A percentile compares a stretch with the other conserved stretches of the same genome.
These are phyloP conservation scores for Lycium barbarum DNA, from an alignment of 257 asterid genomes.

Conservation along the genomic window DNA sequence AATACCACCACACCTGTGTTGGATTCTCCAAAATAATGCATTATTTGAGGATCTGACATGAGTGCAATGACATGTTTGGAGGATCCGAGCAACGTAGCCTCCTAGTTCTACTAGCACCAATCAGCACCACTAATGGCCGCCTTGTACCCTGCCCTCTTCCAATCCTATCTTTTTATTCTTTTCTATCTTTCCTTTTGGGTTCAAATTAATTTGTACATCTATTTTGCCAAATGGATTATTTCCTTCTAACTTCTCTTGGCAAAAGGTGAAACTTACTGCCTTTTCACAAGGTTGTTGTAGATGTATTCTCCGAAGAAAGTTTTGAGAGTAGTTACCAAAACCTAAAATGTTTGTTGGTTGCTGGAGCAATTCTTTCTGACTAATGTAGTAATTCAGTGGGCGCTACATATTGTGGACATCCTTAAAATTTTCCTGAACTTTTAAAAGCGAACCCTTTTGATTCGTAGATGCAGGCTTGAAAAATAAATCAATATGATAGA, in stretches of 20 bases:
- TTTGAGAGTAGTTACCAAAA: not conserved
- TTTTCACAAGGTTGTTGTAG: not conserved
- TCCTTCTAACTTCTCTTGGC: not conserved
- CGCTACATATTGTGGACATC: not conserved
- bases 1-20: too few species aligned
- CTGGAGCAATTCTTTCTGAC: not conserved
- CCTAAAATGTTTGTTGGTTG: not conserved
- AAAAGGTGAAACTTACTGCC: not conserved
- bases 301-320: not conserved
- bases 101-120: too few species aligned
- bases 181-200: too few species aligned
- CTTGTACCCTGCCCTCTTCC: too few species aligned
- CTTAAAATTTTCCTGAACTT: not conserved
- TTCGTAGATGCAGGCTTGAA: not conserved
- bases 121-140: too few species aligned
- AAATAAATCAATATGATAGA: constrained; percentile 14
- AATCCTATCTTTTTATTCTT: too few species aligned
- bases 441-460: not conserved
- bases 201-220: too few species aligned
- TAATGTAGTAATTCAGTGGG: not conserved
- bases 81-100: too few species aligned
- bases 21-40: too few species aligned
- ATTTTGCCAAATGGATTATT: not conserved
- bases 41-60: too few species aligned
- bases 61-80: too few species aligned